These are phyloP conservation scores for Metschnikowia picachoensis DNA, from an alignment of 805 yeast genomes.

Conservation along the genomic window DNA sequence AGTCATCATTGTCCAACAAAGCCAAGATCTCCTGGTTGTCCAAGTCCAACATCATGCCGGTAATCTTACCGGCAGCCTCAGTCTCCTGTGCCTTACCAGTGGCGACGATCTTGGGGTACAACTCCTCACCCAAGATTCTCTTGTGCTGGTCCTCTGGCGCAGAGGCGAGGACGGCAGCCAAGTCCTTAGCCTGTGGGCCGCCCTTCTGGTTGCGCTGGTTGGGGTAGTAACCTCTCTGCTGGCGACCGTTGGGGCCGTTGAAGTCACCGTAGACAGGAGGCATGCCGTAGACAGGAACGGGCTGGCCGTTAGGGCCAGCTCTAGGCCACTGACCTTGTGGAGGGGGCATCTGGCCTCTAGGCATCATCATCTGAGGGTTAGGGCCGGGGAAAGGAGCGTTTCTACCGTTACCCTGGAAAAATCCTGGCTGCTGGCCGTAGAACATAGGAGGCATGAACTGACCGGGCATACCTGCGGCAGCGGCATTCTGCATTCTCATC, in stretches of 20 bases:
- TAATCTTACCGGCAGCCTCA: slow-evolving; percentile 96
- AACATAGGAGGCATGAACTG: slow-evolving; percentile 86
- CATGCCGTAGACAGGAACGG: slow-evolving; percentile 76
- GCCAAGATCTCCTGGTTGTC: slow-evolving; percentile 87
- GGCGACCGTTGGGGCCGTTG: slow-evolving; percentile 42
- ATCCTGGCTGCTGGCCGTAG: slow-evolving; percentile 80
- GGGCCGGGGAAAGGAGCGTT: slow-evolving; percentile 76
- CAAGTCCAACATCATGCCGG: slow-evolving; percentile 97
- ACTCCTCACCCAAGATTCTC: slow-evolving; percentile 96
- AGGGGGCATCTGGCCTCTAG: slow-evolving; percentile 64
- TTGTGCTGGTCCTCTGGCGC: slow-evolving; percentile 89
- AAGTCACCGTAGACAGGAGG: slow-evolving; percentile 71
- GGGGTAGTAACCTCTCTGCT: slow-evolving; percentile 58
- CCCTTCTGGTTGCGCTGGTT: slow-evolving; percentile 43
- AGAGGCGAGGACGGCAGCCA: slow-evolving; percentile 60
- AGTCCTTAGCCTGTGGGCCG: slow-evolving; percentile 42
- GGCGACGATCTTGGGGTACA: slow-evolving; percentile 87
- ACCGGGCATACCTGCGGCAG: slow-evolving; percentile 80
- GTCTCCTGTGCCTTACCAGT: slow-evolving; percentile 84
- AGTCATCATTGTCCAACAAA: slow-evolving; percentile 83
- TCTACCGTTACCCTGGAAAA: slow-evolving; percentile 76
- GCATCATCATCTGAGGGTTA: slow-evolving; percentile 76
- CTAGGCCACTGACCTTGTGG: slow-evolving; percentile 69
- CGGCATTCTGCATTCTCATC: slow-evolving; percentile 96
- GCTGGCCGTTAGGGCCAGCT: slow-evolving; percentile 81